A percentile compares a stretch with the other conserved stretches of the same genome.
These are phyloP conservation scores for Bathelium albidoporum DNA, from an alignment of 495 filamentous ascomycete species.

Conservation along the genomic window DNA sequence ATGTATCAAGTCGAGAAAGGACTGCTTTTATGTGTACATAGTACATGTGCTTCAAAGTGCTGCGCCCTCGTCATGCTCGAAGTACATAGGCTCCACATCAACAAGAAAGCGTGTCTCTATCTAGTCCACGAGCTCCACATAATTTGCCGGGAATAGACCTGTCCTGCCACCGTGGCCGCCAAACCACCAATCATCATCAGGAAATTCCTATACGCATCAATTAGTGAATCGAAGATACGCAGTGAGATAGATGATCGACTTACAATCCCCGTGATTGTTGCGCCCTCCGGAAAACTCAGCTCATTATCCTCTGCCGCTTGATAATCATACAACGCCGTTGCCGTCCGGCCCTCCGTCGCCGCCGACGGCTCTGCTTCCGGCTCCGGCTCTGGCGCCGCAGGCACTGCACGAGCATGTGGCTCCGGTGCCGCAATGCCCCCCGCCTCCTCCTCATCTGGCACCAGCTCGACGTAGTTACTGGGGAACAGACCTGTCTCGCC, in stretches of 20 bases:
- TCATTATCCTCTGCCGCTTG: conserved; percentile 97
- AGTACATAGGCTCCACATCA: not conserved
- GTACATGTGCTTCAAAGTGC: conserved; percentile 1
- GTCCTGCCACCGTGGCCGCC: conserved; percentile 68
- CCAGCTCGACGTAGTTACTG: conserved; percentile 87
- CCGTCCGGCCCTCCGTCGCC: conserved; percentile 45
- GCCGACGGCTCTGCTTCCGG: conserved; percentile 22
- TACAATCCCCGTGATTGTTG: conserved; percentile 58
- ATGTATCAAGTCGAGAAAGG: not conserved
- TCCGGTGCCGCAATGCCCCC: conserved; percentile 10
- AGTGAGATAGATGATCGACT: conserved; percentile 21
- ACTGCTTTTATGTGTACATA: conserved; percentile 1
- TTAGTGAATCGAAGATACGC: conserved; percentile 19
- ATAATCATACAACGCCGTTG: conserved; percentile 88
- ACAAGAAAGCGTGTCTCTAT: too few relatives aligned
- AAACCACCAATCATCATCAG: conserved; percentile 98
- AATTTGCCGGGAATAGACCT: conserved; percentile 66
- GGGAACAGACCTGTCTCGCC: conserved; percentile 89
- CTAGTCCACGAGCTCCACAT: conserved; percentile 36
- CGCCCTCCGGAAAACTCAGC: conserved; percentile 83
- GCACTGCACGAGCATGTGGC: conserved; percentile 18
- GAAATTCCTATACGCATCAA: conserved; percentile 62
- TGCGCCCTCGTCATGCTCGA: not conserved
- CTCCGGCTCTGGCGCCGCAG: conserved; percentile 21
- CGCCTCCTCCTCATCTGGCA: conserved; percentile 44